Base-by-base conservation (phyloP, 2,329 filamentous ascomycete species). In the Epichloe festucae region DNA sequence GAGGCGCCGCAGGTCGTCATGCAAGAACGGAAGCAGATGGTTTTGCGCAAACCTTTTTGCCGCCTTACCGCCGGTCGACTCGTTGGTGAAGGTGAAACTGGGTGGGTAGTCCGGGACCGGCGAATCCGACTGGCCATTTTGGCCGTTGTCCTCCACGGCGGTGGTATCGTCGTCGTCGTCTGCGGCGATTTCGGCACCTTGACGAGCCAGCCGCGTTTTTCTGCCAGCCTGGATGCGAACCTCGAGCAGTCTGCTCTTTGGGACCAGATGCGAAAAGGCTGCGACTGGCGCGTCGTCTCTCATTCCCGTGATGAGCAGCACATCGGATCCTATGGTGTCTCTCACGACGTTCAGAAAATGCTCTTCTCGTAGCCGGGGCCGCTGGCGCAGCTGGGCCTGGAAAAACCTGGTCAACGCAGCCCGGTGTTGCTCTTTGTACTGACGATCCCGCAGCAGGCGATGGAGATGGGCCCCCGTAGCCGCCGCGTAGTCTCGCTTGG, bases 241-340 rank as follows among this genome's bases (percentile, higher is more conserved):
- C 36, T 84, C 80, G 46, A 84, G 36, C 17, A 84, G 52, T 55
- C 67, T 75, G 53, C 66, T 74, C 2, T 70, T 61, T 47, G 78
- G 71, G 11, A 81, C 73, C 23, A 82, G 59, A 65, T 76, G 73
- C n/a, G 75, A 75, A 0, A 80, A 73, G 12, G 55, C 42, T 54
- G 75, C 66, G 11, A 82, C 69, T 0, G 80, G 81, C 5, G 78
- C 73, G 46, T 76, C 65, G 47, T 85, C 81, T 68, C 78, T 75
- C 75, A 83, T 77, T 0, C 79, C 80, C 0, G 79, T 84, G 56
- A 85, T 75, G 0, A 84, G 52, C 43, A 84, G 63, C 46, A 82
- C 76, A 52, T 82, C 74, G 70, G 65, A 60, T 70, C 69, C 35
- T 48, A 11, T 55, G 5, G 69, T 67, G 12, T 55, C 52, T 36